phyloP scores from a whole-genome alignment of 2,329 filamentous ascomycete species.

The Chrysoporthe puriensis region DNA sequence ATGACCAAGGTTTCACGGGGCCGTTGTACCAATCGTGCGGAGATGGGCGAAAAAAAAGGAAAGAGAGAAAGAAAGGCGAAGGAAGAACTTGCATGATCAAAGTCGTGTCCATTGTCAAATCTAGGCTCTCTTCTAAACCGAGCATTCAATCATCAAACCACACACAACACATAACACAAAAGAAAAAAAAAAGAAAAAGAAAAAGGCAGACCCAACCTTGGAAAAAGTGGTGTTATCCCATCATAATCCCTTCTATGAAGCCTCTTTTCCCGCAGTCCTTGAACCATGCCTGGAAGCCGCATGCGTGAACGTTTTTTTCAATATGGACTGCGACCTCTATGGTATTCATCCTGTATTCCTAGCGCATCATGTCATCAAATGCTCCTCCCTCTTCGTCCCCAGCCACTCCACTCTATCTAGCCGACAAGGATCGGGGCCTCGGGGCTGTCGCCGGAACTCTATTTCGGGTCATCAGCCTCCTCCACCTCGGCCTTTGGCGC shows the following conservation, averaged over 20 bases:
- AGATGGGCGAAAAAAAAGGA: no score
- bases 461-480: conserved; percentile 43
- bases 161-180: not conserved
- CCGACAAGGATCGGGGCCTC: conserved; percentile 8
- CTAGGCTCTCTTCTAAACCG: conserved; percentile 17
- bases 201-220: not conserved
- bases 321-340: not conserved
- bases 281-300: conserved; percentile 5
- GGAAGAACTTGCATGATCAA: not conserved
- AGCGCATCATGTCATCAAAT: conserved; percentile 4
- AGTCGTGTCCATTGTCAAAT: not conserved
- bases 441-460: conserved; percentile 15
- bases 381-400: not conserved
- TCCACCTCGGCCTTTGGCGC: conserved; percentile 54
- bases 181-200: not conserved
- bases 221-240: conserved; percentile 4
- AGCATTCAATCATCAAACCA: conserved; percentile 13
- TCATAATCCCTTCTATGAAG: conserved; percentile 16
- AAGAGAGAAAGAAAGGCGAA: no score
- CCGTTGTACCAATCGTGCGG: no score
- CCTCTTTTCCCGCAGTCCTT: conserved; percentile 14
- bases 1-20: no score
- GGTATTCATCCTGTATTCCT: conserved; percentile 8
- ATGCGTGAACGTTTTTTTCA: not conserved
- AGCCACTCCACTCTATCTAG: not conserved